phyloP scores from a whole-genome alignment of 352 stramenopile species.

The Globisporangium mamillatum region DNA sequence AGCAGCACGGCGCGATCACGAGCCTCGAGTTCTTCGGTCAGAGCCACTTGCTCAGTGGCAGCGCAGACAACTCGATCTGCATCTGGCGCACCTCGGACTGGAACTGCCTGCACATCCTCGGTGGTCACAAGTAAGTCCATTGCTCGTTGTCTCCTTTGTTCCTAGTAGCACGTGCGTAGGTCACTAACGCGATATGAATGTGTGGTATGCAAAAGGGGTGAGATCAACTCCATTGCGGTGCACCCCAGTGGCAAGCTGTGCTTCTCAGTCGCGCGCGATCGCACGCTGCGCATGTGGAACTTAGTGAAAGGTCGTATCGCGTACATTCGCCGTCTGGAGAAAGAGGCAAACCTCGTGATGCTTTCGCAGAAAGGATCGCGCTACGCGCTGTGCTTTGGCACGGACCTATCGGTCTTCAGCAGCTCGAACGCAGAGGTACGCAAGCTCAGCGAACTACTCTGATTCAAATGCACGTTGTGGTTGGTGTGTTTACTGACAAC shows the following conservation, averaged over 20 bases:
- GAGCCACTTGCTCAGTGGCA: conserved; percentile 85
- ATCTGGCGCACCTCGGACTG: conserved; percentile 90
- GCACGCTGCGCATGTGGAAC: conserved; percentile 90
- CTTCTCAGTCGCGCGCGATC: conserved; percentile 80
- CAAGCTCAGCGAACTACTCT: not conserved
- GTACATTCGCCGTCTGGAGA: conserved; percentile 84
- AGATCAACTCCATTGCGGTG: conserved; percentile 83
- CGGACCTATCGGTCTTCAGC: conserved; percentile 76
- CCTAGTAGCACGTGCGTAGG: conserved; percentile 1
- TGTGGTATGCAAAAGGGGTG: conserved; percentile 31
- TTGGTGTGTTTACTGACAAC: not conserved
- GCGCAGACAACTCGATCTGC: conserved; percentile 85
- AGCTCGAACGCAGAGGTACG: conserved; percentile 64
- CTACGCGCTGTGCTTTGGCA: conserved; percentile 72
- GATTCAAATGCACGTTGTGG: not conserved
- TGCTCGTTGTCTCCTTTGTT: not conserved
- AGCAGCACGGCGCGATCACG: conserved; percentile 84
- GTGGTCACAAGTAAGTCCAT: conserved; percentile 70
- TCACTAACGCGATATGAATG: not conserved
- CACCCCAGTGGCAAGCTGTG: conserved; percentile 88
- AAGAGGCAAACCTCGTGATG: conserved; percentile 71
- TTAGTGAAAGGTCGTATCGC: conserved; percentile 86
- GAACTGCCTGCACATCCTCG: conserved; percentile 88
- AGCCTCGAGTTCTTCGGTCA: conserved; percentile 86
- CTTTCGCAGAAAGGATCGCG: conserved; percentile 73